phyloP scores from a whole-genome alignment of 768 basidiomycete species.

The Macrolepiota dolichaula region DNA sequence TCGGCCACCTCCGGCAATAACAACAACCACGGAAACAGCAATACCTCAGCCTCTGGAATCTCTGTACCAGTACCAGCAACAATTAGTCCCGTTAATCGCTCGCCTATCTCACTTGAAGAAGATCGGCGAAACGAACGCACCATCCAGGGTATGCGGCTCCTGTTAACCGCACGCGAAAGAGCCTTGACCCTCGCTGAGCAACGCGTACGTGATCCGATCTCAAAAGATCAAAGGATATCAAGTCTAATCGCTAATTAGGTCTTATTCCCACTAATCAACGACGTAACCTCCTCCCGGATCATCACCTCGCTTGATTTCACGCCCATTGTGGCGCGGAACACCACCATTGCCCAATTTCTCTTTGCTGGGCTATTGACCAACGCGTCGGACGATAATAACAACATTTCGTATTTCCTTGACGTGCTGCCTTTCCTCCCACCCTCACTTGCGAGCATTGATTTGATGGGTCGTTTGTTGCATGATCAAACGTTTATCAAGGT shows the following conservation, averaged over 20 bases:
- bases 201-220: conserved; percentile 43
- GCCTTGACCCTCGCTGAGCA: conserved; percentile 75
- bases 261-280: conserved; percentile 47
- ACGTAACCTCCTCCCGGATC: conserved; percentile 44
- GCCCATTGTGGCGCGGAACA: conserved; percentile 63
- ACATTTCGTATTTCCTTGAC: conserved; percentile 54
- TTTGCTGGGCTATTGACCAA: conserved; percentile 54
- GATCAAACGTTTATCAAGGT: conserved; percentile 52
- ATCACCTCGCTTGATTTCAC: conserved; percentile 68
- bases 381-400: conserved; percentile 31
- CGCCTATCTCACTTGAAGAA: conserved; percentile 41
- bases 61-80: conserved; percentile 3
- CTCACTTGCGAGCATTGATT: conserved; percentile 68
- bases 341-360: conserved; percentile 66
- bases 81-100: conserved; percentile 18
- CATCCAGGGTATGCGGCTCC: conserved; percentile 62
- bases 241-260: conserved; percentile 31
- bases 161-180: conserved; percentile 67
- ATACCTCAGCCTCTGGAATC: conserved; percentile 13
- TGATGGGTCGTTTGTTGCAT: conserved; percentile 64
- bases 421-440: conserved; percentile 66
- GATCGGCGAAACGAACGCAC: conserved; percentile 57
- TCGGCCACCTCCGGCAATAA: conserved; percentile 39
- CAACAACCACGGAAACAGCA: conserved; percentile 25
- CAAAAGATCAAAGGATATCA: background rate